phyloP scores from a whole-genome alignment of 2,329 filamentous ascomycete genomes.

The Alternaria burnsii region DNA sequence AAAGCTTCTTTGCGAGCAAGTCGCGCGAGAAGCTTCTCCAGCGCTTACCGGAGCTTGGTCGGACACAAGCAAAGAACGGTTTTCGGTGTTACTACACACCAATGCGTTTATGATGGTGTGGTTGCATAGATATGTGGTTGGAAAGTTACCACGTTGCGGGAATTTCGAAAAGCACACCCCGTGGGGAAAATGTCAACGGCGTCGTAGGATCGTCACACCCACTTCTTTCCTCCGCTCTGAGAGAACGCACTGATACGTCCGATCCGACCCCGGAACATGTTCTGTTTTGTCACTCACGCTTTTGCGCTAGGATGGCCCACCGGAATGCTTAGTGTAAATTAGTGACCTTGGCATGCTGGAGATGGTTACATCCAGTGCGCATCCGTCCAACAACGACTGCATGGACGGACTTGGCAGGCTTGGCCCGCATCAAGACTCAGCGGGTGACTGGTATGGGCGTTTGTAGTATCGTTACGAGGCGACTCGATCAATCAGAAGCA shows the following conservation, averaged over 20 bases:
- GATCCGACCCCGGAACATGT: slow-evolving; percentile 21
- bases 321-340: slow-evolving; percentile 38
- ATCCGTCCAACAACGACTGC: slow-evolving; percentile 28
- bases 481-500: slow-evolving; percentile 15
- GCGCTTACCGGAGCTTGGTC: slow-evolving; percentile 35
- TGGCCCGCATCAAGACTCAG: slow-evolving; percentile 39
- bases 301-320: slow-evolving; percentile 20
- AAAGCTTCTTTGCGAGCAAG: slow-evolving; percentile 33
- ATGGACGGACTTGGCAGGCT: slow-evolving; percentile 43
- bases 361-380: slow-evolving; percentile 33
- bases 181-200: slow-evolving; percentile 29
- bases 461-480: slow-evolving; percentile 25
- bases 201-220: slow-evolving; percentile 30
- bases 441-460: slow-evolving; percentile 29
- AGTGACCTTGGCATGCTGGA: slow-evolving; percentile 34
- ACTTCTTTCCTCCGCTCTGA: slow-evolving; percentile 15
- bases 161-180: slow-evolving; percentile 27
- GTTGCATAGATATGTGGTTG: slow-evolving; percentile 1
- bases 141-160: slow-evolving; percentile 10
- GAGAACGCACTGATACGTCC: slow-evolving; percentile 25
- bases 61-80: slow-evolving; percentile 6
- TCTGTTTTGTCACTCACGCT: slow-evolving; percentile 30
- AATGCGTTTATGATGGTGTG: background rate
- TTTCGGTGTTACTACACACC: slow-evolving; percentile 6
- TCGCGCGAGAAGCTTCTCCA: slow-evolving; percentile 31